phyloP scores from a whole-genome alignment of 2,329 filamentous ascomycete species.

The Tolypocladium ovalisporum region DNA sequence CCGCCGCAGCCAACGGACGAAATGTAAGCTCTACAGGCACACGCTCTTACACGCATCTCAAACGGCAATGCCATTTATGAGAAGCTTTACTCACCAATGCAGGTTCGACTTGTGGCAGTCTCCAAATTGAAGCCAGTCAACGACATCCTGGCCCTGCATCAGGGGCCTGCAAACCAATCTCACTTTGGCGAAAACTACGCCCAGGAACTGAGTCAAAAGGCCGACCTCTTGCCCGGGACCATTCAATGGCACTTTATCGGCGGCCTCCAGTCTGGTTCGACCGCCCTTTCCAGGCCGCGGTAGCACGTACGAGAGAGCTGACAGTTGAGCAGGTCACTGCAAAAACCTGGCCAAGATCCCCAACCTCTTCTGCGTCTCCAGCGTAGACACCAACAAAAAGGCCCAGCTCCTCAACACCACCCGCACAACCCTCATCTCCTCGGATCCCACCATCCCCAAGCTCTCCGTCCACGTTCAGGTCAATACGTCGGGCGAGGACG shows the following conservation, averaged over 20 bases:
- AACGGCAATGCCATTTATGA: neutral
- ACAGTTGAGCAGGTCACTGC: conserved; percentile 59
- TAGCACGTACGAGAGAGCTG: neutral
- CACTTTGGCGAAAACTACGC: conserved; percentile 98
- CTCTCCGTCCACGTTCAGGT: conserved; percentile 82
- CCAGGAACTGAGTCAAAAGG: conserved; percentile 82
- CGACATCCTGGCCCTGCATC: conserved; percentile 78
- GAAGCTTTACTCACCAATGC: neutral
- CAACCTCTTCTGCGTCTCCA: conserved; percentile 86
- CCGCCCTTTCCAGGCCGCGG: neutral
- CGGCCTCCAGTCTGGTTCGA: conserved; percentile 65
- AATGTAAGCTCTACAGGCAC: conserved; percentile 30
- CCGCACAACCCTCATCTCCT: conserved; percentile 45
- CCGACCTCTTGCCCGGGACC: conserved; percentile 59
- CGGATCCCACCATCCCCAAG: conserved; percentile 26
- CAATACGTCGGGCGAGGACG: conserved; percentile 82
- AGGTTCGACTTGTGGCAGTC: conserved; percentile 84
- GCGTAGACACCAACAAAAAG: conserved; percentile 81
- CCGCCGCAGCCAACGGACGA: conserved; percentile 39
- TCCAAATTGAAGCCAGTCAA: conserved; percentile 92
- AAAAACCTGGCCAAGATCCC: conserved; percentile 75
- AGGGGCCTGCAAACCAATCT: conserved; percentile 43
- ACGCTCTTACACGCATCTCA: neutral
- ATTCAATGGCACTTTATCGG: conserved; percentile 97
- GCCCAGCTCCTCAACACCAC: conserved; percentile 70